These are phyloP conservation scores for Ampelocalamus luodianensis DNA, from an alignment of 176 grass and related monocot genomes.

Conservation along the genomic window DNA sequence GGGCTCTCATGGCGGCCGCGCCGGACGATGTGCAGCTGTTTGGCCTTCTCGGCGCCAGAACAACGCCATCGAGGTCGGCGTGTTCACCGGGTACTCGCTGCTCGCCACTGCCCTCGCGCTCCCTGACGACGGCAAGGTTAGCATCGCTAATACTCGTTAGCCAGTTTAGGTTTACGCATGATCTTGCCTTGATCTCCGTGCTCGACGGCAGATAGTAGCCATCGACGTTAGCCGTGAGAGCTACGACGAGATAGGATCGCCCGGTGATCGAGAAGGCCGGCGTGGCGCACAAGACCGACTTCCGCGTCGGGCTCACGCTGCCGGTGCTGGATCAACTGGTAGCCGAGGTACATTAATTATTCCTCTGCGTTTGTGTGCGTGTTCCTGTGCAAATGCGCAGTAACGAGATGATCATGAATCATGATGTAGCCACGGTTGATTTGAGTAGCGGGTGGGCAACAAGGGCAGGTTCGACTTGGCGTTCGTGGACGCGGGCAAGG, in stretches of 20 bases:
- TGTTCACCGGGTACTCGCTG: slow-evolving; percentile 80
- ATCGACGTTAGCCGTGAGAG: slow-evolving; percentile 62
- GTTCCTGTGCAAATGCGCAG: no score
- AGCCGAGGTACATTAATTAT: slow-evolving; percentile 31
- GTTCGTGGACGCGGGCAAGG: slow-evolving; percentile 76
- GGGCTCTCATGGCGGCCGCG: slow-evolving; percentile 56
- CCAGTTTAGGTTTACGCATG: neutral
- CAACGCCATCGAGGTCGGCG: slow-evolving; percentile 71
- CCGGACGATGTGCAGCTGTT: slow-evolving; percentile 71
- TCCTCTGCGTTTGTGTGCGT: no score
- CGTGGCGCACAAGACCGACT: slow-evolving; percentile 75
- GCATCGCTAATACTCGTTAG: neutral
- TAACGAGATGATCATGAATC: neutral
- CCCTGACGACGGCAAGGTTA: slow-evolving; percentile 62
- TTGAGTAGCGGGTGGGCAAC: slow-evolving; percentile 49
- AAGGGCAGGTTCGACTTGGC: slow-evolving; percentile 61
- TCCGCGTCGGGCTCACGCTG: slow-evolving; percentile 54
- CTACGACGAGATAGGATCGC: slow-evolving; percentile 61
- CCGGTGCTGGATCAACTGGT: slow-evolving; percentile 52
- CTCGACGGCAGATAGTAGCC: slow-evolving; percentile 51
- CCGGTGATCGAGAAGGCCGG: slow-evolving; percentile 75
- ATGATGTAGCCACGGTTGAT: neutral
- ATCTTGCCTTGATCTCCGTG: neutral
- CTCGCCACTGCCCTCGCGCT: slow-evolving; percentile 68
- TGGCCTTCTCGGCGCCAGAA: slow-evolving; percentile 61